Evolutionary conservation across 257 asterid species (phyloP).

Genomic region (Solanum okadae): DNA sequence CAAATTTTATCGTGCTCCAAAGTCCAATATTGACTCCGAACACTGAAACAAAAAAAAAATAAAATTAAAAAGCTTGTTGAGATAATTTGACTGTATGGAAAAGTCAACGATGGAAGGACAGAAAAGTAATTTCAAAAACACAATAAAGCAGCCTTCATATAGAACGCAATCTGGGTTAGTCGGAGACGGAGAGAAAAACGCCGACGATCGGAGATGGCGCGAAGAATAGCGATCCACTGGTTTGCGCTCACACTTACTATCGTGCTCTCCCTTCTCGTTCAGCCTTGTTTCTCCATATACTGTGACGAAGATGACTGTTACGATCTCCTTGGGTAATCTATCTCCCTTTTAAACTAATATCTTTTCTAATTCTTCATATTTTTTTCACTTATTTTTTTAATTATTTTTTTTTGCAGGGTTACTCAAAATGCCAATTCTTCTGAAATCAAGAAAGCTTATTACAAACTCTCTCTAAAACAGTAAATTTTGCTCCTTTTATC

Average conservation of each 20-base stretch:
- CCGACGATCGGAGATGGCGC: neutral
- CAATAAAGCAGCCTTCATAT: neutral
- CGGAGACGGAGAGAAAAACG: neutral
- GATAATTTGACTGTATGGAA: neutral
- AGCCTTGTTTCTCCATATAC: slow-evolving; percentile 69
- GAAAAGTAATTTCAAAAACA: neutral
- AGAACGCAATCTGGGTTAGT: neutral
- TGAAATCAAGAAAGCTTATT: slow-evolving; percentile 39
- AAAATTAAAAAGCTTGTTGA: neutral
- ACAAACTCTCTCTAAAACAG: slow-evolving; percentile 75
- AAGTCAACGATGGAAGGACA: slow-evolving; percentile 1
- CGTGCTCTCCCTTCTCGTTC: slow-evolving; percentile 43
- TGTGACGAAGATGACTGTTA: slow-evolving; percentile 95
- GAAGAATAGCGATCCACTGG: slow-evolving; percentile 32
- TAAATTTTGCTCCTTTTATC: slow-evolving; percentile 9
- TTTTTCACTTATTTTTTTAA: neutral
- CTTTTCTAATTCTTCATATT: neutral
- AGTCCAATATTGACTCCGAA: too few relatives aligned
- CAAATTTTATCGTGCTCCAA: too few relatives aligned
- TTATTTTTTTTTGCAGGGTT: slow-evolving; percentile 21
- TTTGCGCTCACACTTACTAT: slow-evolving; percentile 29
- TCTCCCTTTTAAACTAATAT: neutral
- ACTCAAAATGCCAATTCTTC: slow-evolving; percentile 34
- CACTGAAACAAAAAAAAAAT: too few relatives aligned
- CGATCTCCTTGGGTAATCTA: slow-evolving; percentile 73